Evolutionary conservation across 805 yeast species (phyloP).

Genomic region (Tetrapisispora phaffii): DNA sequence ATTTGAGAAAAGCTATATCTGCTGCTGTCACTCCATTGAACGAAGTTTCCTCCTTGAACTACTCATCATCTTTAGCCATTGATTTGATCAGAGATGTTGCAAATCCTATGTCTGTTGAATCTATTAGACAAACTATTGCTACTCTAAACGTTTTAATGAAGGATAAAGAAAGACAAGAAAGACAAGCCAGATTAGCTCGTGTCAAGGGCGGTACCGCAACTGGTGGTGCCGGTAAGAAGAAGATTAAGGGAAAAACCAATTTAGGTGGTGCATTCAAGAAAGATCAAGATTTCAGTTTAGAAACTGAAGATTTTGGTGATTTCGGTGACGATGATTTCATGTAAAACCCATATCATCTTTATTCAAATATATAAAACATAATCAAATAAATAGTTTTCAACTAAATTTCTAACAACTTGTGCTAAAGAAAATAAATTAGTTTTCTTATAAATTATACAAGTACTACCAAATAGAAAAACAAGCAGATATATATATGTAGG

Average conservation of each 20-base stretch:
- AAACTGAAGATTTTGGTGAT: slow-evolving; percentile 44
- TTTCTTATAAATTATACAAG: too few species aligned
- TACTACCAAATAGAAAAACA: too few species aligned
- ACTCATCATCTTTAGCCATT: slow-evolving; percentile 66
- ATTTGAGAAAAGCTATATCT: slow-evolving; percentile 60
- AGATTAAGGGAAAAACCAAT: slow-evolving; percentile 64
- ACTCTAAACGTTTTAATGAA: slow-evolving; percentile 73
- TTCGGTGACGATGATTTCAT: slow-evolving; percentile 76
- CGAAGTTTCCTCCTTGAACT: slow-evolving; percentile 53
- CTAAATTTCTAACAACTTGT: too few species aligned
- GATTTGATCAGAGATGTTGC: slow-evolving; percentile 80
- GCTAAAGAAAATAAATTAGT: neutral
- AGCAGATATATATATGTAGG: too few species aligned
- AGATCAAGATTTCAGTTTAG: slow-evolving; percentile 49
- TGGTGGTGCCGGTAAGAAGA: slow-evolving; percentile 95
- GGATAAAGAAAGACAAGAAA: slow-evolving; percentile 83
- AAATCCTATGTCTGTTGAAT: slow-evolving; percentile 72
- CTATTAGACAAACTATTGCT: slow-evolving; percentile 72
- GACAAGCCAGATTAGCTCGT: slow-evolving; percentile 73
- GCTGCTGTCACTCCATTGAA: slow-evolving; percentile 52
- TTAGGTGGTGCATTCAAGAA: slow-evolving; percentile 55
- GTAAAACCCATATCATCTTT: slow-evolving; percentile 32
- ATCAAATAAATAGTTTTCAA: neutral
- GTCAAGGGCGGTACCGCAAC: slow-evolving; percentile 72
- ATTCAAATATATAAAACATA: neutral